Base-by-base conservation (phyloP, 2,329 filamentous ascomycete species). In the Sclerotinia sclerotiorum region DNA sequence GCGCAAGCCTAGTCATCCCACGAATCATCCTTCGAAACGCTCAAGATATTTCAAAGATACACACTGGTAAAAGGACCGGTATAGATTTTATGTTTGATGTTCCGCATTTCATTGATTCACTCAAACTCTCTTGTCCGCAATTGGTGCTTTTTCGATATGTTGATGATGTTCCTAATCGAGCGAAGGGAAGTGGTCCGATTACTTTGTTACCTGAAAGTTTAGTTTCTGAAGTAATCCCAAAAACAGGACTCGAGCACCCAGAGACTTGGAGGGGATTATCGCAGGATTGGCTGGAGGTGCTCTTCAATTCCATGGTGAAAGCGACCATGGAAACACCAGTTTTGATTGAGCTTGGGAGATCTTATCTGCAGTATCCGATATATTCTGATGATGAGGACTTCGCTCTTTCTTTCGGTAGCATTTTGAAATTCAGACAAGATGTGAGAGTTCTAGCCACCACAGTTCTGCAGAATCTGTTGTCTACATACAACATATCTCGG, bases 21-120 rank as follows among this genome's bases (percentile, higher is more conserved):
- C 67, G 68, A 65, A 74, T 75, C n/a, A 57, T 70, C 4, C 49
- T 72, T 39, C 63, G 68, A 32, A 70, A 66, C 17, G 52, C 69
- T 19, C 63, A 67, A 7, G 58, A 68, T 63, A 39, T 63, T 3
- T 44, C 69, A 69, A 61, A 71, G 63, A 39, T 68, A 48, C 11
- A 67, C 11, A 70, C 58, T 4, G 64, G 69, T 10, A 66, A 73
- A 42, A 65, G 68, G 10, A 71, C 70, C 0, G 63, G 68, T 27
- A 39, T 76, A 44, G 69, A 69, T 24, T 74, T 75, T 44, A 73
- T 75, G 73, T 72, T 75, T 49, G 73, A 75, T 64, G 65, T 52
- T 21, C 51, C 61, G 19, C 72, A 74, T 68, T 74, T 76, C 27
- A 39, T 70, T n/a, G 55, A 70, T 15, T 75, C 73, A 1, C 49